Base-by-base conservation (phyloP, 1,284 basidiomycete genomes). In the Heterobasidion parviporum region DNA sequence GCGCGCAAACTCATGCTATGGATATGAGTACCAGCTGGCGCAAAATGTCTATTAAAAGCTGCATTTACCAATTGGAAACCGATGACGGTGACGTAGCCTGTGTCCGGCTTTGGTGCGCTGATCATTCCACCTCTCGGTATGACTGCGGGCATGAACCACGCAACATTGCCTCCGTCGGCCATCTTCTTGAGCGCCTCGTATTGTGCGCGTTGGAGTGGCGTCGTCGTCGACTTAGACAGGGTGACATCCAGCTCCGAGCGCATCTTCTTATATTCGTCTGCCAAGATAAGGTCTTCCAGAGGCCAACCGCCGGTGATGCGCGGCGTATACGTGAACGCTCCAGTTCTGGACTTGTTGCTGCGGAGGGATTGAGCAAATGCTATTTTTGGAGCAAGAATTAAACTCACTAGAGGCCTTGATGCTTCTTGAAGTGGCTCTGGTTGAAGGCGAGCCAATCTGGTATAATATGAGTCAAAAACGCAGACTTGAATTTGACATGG, bases 61-160 rank as follows among this genome's bases (percentile, higher is more conserved):
- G 15, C 9, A 51, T 34, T 33, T 16, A 51, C 50, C 15, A 51
- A 43, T 14, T 61, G 60, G 36, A 60, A 58, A 15, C 53, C 60
- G 14, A 60, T 26, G 18, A 36, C 18, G 35, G 51, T 41, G 18
- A 60, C 20, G n/a, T 57, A 61, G 46, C 53, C 54, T 16, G 46
- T 52, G 26, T 59, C 54, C 20, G 52, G 48, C 34, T 18, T 34
- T 20, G 60, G 53, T 6, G 56, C 15, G 26, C 60, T 54, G 6
- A 55, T 32, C 36, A 61, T 50, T 8, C 54, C 59, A 6, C 60
- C 60, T 33, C 50, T 51, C 15, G 60, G 60, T 20, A 60, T 59
- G 33, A 60, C 50, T 16, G 60, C 56, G 9, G 55, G 53, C 45
- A 57, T 54, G 18, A 60, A 33, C 56, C 60, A 60, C 20, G 56